These are phyloP conservation scores for Euphrasia arctica DNA, from an alignment of 305 asterid genomes.

Conservation along the genomic window DNA sequence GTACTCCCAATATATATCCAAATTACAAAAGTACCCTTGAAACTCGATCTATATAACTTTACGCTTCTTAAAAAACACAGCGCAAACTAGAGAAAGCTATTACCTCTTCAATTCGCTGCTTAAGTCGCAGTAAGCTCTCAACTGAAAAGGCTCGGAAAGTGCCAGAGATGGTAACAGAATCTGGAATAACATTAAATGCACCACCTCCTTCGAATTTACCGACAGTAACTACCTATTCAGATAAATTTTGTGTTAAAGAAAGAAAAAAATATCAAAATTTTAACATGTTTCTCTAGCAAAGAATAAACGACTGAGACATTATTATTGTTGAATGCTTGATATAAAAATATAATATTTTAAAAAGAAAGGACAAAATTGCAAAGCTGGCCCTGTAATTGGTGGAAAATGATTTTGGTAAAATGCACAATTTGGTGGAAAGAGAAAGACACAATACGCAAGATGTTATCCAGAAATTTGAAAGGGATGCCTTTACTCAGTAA, in stretches of 20 bases:
- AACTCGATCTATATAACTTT: neutral
- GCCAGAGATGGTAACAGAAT: conserved; percentile 90
- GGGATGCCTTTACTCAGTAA: neutral
- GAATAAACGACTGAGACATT: neutral
- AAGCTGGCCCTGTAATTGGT: neutral
- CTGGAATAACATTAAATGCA: conserved; percentile 92
- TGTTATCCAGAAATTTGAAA: neutral
- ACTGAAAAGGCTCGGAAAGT: conserved; percentile 81
- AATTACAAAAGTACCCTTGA: neutral
- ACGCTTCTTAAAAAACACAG: neutral
- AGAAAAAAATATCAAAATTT: neutral
- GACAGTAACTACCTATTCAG: conserved; percentile 72
- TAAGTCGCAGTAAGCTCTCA: conserved; percentile 64
- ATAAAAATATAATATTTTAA: neutral
- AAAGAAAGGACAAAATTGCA: neutral
- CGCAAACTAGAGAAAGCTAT: neutral
- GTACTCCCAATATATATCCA: no score
- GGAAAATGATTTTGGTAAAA: neutral
- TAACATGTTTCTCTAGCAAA: no score
- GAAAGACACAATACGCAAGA: neutral
- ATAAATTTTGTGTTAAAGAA: conserved; percentile 17
- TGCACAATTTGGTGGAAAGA: neutral
- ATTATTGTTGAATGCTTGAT: neutral
- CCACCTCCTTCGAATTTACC: conserved; percentile 86
- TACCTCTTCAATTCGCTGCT: conserved; percentile 81